Percentiles rank a stretch among this genome's conserved stretches.
Conservation (phyloP, 345 rosid genomes). For the Brassica nigra region DNA sequence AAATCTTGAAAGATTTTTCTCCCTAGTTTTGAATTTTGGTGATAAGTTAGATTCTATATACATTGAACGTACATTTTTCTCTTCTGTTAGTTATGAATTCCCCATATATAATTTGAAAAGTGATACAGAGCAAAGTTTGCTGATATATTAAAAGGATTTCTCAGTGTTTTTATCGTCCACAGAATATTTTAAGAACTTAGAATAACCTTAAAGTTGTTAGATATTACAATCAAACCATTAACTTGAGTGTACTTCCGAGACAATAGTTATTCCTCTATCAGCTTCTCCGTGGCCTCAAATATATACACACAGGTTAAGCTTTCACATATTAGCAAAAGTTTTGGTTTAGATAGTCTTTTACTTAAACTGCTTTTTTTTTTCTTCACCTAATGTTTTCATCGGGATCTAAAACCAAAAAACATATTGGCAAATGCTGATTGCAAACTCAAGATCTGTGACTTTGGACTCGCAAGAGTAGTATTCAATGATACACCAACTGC, state of each 20-base stretch:
- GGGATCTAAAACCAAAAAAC: conserved; percentile 92
- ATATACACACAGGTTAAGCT: conserved; percentile 83
- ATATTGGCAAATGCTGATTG: conserved; percentile 96
- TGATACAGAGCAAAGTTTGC: background rate
- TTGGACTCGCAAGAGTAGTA: conserved; percentile 97
- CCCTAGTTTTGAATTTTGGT: background rate
- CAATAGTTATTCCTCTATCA: conserved; percentile 53
- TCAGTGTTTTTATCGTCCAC: background rate
- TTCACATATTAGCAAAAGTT: background rate
- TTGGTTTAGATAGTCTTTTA: background rate
- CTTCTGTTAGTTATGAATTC: background rate
- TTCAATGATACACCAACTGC: conserved; percentile 93
- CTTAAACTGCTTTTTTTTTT: background rate
- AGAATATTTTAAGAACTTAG: background rate
- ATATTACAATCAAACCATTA: background rate
- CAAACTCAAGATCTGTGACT: conserved; percentile 95
- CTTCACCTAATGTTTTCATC: conserved; percentile 86
- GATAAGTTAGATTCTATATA: conserved; percentile 7
- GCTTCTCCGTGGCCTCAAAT: conserved; percentile 93
- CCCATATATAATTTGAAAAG: background rate
- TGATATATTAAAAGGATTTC: background rate
- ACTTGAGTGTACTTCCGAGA: background rate
- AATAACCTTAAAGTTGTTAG: background rate
- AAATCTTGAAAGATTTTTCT: background rate
- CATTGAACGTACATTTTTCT: background rate